Evolutionary conservation across 441 rosid genomes (phyloP).

Genomic region (Flueggea neowawraea): DNA sequence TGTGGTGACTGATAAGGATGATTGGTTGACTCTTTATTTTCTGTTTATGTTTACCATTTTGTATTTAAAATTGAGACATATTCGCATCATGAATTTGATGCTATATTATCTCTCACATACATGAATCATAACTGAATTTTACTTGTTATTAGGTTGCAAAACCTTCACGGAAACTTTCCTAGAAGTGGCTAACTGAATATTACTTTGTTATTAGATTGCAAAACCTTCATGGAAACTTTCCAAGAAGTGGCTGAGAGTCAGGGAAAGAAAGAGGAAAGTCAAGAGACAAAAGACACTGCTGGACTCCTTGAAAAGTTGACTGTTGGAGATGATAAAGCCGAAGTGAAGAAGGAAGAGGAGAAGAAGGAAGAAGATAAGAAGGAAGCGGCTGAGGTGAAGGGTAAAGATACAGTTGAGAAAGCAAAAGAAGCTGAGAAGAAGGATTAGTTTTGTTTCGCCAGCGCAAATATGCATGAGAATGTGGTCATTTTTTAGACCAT

Average conservation of each 20-base stretch:
- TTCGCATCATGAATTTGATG: neutral
- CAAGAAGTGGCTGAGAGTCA: slow-evolving; percentile 73
- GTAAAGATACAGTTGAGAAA: slow-evolving; percentile 16
- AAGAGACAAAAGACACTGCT: slow-evolving; percentile 55
- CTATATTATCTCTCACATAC: neutral
- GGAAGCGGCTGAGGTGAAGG: slow-evolving; percentile 20
- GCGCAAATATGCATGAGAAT: neutral
- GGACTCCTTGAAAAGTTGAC: slow-evolving; percentile 72
- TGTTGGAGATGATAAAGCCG: slow-evolving; percentile 31
- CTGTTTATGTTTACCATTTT: neutral
- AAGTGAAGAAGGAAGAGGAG: slow-evolving; percentile 44
- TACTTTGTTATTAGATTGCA: slow-evolving; percentile 50
- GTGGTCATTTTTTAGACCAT: neutral
- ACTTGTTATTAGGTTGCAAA: slow-evolving; percentile 55
- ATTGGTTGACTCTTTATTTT: neutral
- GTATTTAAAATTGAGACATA: neutral
- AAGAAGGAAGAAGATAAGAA: too few relatives aligned
- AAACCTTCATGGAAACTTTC: slow-evolving; percentile 67
- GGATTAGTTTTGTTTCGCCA: slow-evolving; percentile 8
- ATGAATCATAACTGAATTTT: neutral
- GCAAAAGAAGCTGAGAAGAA: slow-evolving; percentile 8
- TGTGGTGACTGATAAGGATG: neutral
- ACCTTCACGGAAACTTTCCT: slow-evolving; percentile 67
- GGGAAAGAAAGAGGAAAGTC: slow-evolving; percentile 53
- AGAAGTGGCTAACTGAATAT: slow-evolving; percentile 50